Base-by-base conservation (phyloP, 345 rosid species). In the Brassica nigra region DNA sequence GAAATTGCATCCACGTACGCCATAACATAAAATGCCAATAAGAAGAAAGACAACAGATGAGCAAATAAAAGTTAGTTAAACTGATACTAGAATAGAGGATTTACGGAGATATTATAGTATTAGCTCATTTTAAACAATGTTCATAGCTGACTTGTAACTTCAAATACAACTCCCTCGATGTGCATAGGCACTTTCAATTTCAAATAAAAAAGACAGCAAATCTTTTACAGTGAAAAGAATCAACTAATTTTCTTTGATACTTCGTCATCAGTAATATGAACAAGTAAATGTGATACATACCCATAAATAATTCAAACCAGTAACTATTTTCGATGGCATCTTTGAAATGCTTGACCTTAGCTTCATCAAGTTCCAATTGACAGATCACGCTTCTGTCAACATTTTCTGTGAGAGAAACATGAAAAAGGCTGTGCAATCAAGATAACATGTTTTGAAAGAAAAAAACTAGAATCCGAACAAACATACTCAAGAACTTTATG, bases 221-320 rank as follows among this genome's bases (percentile, higher is more conserved):
- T 65, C 18, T 30, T 54, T 27, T 52, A 11, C 34, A 54, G 34
- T 10, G 0, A 0, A 62, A 47, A 14, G 7, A 34, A 71, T 58
- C 14, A 18, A 36, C 20, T 58, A 16, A 5, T 36, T 52, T 28
- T 31, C 14, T 30, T 52, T 61, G 4, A 16, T 8, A 16, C 2
- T 64, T 44, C 18, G 34, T 33, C 33, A 61, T 33, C 62, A 73
- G 73, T 29, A 59, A 66, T 59, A 72, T 58, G 66, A 65, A 70
- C 33, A 79, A 62, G 42, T 55, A 34, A 68, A 39, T 11, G 33
- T 5, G n/a, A 65, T 73, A 88, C 97, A 83, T 94, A 94, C 98
- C 98, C 85, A 94, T 82, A 68, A 94, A 94, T 83, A 94, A 92
- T 82, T 94, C 97, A 79, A 94, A 90, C 98, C 97, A 92, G 82